Evolutionary conservation across 1,284 basidiomycete species (phyloP).

Genomic region (Puccinia coronata): DNA sequence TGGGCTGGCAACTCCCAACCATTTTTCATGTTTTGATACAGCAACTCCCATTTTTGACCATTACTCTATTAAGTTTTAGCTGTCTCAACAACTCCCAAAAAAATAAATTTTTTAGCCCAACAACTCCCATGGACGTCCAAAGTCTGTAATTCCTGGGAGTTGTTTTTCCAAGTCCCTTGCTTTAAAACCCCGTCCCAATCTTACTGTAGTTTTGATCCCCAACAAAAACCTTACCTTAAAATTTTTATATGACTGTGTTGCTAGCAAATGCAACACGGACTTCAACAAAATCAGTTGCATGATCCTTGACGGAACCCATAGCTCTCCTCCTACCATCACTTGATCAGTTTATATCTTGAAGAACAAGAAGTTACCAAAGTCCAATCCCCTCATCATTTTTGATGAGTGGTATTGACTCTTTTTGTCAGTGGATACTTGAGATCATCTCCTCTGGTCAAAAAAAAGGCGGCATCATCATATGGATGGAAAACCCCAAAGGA

Average conservation of each 20-base stretch:
- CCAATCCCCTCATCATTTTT: not conserved
- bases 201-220: not conserved
- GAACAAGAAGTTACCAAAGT: not conserved
- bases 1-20: too few relatives aligned
- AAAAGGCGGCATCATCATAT: not conserved
- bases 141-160: too few relatives aligned
- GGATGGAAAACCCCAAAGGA: not conserved
- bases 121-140: too few relatives aligned
- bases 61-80: too few relatives aligned
- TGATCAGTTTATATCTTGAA: conserved; percentile 1
- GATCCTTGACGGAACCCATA: not conserved
- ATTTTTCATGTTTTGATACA: too few relatives aligned
- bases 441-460: not conserved
- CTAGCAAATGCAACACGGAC: not conserved
- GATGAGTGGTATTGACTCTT: not conserved
- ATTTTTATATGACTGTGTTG: not conserved
- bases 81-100: too few relatives aligned
- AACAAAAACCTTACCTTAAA: not conserved
- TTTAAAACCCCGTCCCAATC: not conserved
- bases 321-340: not conserved
- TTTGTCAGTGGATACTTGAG: not conserved
- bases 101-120: too few relatives aligned
- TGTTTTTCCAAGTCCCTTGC: too few relatives aligned
- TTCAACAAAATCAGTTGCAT: not conserved
- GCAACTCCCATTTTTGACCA: too few relatives aligned